These are phyloP conservation scores for Coniella lustricola DNA, from an alignment of 2,329 filamentous ascomycete species.

Conservation along the genomic window DNA sequence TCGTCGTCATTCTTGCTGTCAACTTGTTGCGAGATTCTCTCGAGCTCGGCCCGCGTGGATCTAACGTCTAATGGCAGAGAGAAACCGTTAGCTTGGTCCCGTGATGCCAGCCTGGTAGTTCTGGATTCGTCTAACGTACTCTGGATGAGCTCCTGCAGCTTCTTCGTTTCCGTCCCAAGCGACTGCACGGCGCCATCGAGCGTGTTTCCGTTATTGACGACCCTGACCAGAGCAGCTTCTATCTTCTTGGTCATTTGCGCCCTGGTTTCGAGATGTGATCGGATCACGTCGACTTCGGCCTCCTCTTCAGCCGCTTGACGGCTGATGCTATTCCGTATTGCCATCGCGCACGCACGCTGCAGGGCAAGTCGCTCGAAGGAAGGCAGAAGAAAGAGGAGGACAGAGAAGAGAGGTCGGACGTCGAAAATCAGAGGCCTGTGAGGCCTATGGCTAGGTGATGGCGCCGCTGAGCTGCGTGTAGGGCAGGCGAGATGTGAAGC, in stretches of 20 bases:
- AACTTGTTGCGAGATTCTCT: slow-evolving; percentile 79
- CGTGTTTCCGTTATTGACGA: slow-evolving; percentile 83
- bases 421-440: no score
- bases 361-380: not conserved
- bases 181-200: slow-evolving; percentile 89
- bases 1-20: slow-evolving; percentile 91
- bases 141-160: slow-evolving; percentile 75
- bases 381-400: not conserved
- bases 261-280: slow-evolving; percentile 79
- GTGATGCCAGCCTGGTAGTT: not conserved
- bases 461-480: no score
- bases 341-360: slow-evolving; percentile 33
- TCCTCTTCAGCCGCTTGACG: slow-evolving; percentile 56
- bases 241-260: slow-evolving; percentile 93
- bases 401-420: not conserved
- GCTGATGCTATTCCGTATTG: slow-evolving; percentile 39
- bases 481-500: no score
- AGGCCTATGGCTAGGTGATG: no score
- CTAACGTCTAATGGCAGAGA: slow-evolving; percentile 61
- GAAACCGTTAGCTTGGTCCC: slow-evolving; percentile 1
- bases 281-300: slow-evolving; percentile 64
- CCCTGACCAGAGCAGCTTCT: slow-evolving; percentile 72
- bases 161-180: slow-evolving; percentile 86
- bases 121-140: slow-evolving; percentile 44
- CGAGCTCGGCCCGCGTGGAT: slow-evolving; percentile 76